Base-by-base conservation (phyloP, 345 rosid genomes). In the Dimocarpus longan region DNA sequence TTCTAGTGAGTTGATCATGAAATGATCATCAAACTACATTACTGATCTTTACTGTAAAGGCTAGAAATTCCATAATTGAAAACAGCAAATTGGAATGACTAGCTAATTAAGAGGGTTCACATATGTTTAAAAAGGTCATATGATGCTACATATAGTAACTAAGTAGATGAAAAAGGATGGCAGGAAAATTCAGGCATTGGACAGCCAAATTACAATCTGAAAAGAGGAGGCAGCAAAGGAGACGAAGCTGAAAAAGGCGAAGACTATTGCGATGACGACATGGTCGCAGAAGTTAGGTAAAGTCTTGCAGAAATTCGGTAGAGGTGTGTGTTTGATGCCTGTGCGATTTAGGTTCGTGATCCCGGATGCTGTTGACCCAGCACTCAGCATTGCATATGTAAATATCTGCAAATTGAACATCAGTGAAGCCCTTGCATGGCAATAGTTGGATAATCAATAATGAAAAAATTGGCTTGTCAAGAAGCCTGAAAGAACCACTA, bases 241-340 rank as follows among this genome's bases (percentile, higher is more conserved):
- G 64, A 82, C 71, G 77, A 87, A 87, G 75, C 88, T 74, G 74
- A 89, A 76, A 91, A 95, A 91, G 56, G 93, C 81, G 84, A 93
- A 87, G 77, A 87, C 90, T 52, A 95, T 82, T 5, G 98, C 92
- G 79, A 91, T 82, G 0, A 93, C 85, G 16, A 91, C 88, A 44
- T 91, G 97, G 73, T 92, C 87, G 62, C 98, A 95, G 86, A 95
- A 93, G 82, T 78, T 85, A 73, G 76, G 82, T 52, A 95, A 78
- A 0, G 92, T 84, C 88, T 88, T 92, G 91, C 99, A 95, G 83
- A 95, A 95, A 83, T 92, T 88, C 0, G 99, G 97, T 9, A 93
- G 86, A 43, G 91, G 85, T 5, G 95, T 85, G 69, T 91, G 97
- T 40, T 81, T 84, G 79, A 95, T 88, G 57, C 99, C 98, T 0